Percentiles rank a stretch among this genome's conserved stretches.
phyloP scores from a whole-genome alignment of 768 basidiomycete genomes.

The Coprinopsis strossmayeri region DNA sequence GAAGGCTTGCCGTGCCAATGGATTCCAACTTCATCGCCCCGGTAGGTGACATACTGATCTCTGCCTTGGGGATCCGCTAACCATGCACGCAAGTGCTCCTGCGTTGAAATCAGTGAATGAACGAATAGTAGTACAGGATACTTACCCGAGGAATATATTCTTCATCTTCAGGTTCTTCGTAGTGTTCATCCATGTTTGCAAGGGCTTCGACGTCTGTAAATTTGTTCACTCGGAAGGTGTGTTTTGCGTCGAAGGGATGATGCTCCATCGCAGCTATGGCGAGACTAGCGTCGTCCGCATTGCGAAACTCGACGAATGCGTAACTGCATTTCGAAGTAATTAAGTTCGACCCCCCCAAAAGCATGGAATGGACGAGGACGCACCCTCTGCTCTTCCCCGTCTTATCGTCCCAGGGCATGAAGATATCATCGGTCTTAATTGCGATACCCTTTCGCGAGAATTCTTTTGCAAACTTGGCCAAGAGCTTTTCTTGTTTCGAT shows the following conservation, averaged over 20 bases:
- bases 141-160: slow-evolving; percentile 71
- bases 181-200: slow-evolving; percentile 70
- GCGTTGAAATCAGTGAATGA: slow-evolving; percentile 4
- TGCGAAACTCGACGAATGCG: slow-evolving; percentile 76
- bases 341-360: slow-evolving; percentile 5
- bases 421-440: slow-evolving; percentile 72
- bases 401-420: slow-evolving; percentile 82
- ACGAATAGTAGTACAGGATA: neutral
- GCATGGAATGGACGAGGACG: slow-evolving; percentile 15
- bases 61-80: slow-evolving; percentile 87
- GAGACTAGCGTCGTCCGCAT: slow-evolving; percentile 59
- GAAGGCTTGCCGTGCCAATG: slow-evolving; percentile 92
- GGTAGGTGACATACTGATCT: slow-evolving; percentile 93
- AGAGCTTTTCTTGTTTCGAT: slow-evolving; percentile 74
- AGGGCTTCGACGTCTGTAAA: slow-evolving; percentile 89
- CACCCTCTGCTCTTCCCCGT: slow-evolving; percentile 91
- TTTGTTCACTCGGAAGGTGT: slow-evolving; percentile 78
- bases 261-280: slow-evolving; percentile 66
- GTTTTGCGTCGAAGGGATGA: slow-evolving; percentile 81
- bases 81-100: slow-evolving; percentile 97
- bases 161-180: slow-evolving; percentile 65
- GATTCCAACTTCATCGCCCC: slow-evolving; percentile 85
- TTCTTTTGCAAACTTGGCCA: slow-evolving; percentile 76
- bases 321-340: slow-evolving; percentile 40
- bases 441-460: slow-evolving; percentile 77